These are phyloP conservation scores for Saccharum hybrid DNA, from an alignment of 202 grass and related monocot genomes.

Conservation along the genomic window DNA sequence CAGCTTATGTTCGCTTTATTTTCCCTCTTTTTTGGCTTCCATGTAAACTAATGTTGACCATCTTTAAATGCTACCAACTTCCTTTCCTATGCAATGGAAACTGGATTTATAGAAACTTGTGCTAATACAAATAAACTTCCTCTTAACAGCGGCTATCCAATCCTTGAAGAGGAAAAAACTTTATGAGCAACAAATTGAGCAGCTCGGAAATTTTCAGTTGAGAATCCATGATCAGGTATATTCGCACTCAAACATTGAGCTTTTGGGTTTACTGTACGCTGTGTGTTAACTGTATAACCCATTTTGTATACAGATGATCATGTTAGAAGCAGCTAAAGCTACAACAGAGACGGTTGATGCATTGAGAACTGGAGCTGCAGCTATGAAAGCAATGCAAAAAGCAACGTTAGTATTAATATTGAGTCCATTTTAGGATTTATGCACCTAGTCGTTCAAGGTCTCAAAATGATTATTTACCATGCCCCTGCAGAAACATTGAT, in stretches of 20 bases:
- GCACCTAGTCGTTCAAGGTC: neutral
- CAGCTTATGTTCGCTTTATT: neutral
- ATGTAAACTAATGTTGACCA: neutral
- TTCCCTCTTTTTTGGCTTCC: neutral
- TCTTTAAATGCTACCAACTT: neutral
- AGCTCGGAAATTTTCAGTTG: conserved; percentile 80
- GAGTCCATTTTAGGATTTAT: conserved; percentile 8
- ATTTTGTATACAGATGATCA: conserved; percentile 63
- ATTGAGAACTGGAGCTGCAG: conserved; percentile 68
- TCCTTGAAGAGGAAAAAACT: conserved; percentile 80
- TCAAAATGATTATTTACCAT: conserved; percentile 27
- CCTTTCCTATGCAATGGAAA: neutral
- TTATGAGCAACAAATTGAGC: conserved; percentile 77
- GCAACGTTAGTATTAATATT: conserved; percentile 59
- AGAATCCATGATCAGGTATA: conserved; percentile 79
- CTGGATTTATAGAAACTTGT: neutral
- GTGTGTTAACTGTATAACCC: neutral
- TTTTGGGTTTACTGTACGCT: conserved; percentile 10
- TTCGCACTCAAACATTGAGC: neutral
- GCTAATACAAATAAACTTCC: neutral
- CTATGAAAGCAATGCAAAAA: conserved; percentile 81
- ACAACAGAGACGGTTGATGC: conserved; percentile 76
- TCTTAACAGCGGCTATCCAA: conserved; percentile 62
- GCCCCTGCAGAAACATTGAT: conserved; percentile 66
- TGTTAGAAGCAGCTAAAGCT: conserved; percentile 79